phyloP scores from a whole-genome alignment of 1,284 basidiomycete genomes.

The Kwoniella shivajii region DNA sequence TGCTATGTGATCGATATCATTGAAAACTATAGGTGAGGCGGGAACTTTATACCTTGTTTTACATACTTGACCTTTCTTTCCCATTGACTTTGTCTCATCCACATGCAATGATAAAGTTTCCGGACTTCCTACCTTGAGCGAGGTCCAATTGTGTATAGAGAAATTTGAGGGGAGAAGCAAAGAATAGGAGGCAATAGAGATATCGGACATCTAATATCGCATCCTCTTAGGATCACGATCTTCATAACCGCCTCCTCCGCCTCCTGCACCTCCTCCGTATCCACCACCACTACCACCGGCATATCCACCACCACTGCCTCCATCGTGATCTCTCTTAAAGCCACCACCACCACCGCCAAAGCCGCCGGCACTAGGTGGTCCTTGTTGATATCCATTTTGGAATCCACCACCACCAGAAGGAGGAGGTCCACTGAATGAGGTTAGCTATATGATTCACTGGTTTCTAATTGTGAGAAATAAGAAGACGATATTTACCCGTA shows the following conservation, averaged over 20 bases:
- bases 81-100: too few species aligned
- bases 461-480: background rate
- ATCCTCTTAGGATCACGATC: conserved; percentile 31
- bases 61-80: too few species aligned
- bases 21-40: too few species aligned
- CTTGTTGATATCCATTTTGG: conserved; percentile 19
- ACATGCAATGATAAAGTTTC: too few species aligned
- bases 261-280: conserved; percentile 9
- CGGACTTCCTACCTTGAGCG: too few species aligned
- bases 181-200: background rate
- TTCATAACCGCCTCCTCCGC: conserved; percentile 17
- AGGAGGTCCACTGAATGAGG: conserved; percentile 12
- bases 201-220: conserved; percentile 17
- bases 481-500: conserved; percentile 3
- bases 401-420: conserved; percentile 11
- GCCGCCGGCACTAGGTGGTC: conserved; percentile 9
- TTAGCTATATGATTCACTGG: background rate
- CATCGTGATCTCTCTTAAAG: conserved; percentile 26
- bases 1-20: too few species aligned
- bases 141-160: too few species aligned
- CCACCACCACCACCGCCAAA: conserved; percentile 16
- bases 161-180: too few species aligned
- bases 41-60: too few species aligned
- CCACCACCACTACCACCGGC: conserved; percentile 10
- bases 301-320: conserved; percentile 4